Percentiles rank a stretch among this genome's conserved stretches.
These are phyloP conservation scores for Blepharisma japonicum DNA, from an alignment of 73 alveolate species.

Conservation along the genomic window DNA sequence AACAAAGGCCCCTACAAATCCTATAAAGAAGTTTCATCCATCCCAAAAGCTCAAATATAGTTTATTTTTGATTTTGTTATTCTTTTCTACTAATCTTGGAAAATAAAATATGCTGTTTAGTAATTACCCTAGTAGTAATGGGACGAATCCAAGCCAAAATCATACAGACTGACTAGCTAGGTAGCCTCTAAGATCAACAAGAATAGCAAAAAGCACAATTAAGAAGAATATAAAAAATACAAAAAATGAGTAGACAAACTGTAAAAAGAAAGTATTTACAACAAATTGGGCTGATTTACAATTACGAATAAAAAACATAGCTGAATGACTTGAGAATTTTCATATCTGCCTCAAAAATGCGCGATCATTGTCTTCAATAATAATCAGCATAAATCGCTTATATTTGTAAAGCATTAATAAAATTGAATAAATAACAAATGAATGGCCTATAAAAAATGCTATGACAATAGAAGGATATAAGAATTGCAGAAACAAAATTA, in stretches of 20 bases:
- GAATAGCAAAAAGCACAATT: neutral
- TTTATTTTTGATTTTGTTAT: neutral
- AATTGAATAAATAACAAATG: neutral
- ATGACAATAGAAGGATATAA: neutral
- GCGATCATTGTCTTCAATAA: neutral
- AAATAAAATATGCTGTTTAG: neutral
- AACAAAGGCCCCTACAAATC: slow-evolving; percentile 4
- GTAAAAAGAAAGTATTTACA: slow-evolving; percentile 1
- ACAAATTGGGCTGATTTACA: neutral
- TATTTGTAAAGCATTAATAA: neutral
- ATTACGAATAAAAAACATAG: neutral
- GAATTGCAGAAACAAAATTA: neutral
- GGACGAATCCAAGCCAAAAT: slow-evolving; percentile 9
- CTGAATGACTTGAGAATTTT: neutral
- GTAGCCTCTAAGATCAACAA: neutral
- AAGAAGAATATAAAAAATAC: neutral
- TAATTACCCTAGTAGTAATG: neutral
- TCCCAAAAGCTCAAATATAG: slow-evolving; percentile 16
- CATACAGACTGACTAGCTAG: neutral
- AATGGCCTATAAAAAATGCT: neutral
- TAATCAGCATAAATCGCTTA: neutral
- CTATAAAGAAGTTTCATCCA: neutral
- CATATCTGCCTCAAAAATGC: neutral
- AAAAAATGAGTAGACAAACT: neutral
- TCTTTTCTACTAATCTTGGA: neutral